A percentile compares a stretch with the other conserved stretches of the same genome.
phyloP scores from a whole-genome alignment of 352 stramenopile species.

The Globisporangium megalacanthum region DNA sequence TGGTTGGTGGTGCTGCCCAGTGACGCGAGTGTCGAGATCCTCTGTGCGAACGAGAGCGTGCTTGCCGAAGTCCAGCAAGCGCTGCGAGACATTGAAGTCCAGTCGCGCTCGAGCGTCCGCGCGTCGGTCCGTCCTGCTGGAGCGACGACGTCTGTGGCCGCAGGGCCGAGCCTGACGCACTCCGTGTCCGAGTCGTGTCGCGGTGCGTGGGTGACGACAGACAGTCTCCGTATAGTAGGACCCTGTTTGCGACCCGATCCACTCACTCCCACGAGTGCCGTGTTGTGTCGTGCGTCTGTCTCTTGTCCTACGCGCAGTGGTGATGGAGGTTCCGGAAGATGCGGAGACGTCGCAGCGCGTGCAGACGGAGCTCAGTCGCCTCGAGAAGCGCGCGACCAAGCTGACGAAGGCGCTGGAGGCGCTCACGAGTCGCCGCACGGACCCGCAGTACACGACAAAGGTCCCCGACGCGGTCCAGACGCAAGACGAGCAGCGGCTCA shows the following conservation, averaged over 20 bases:
- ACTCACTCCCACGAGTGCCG: not conserved
- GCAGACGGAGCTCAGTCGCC: slow-evolving; percentile 44
- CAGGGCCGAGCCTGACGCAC: slow-evolving; percentile 34
- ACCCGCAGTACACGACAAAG: slow-evolving; percentile 49
- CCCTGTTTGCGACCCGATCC: not conserved
- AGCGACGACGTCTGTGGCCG: not conserved
- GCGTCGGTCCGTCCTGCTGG: slow-evolving; percentile 7
- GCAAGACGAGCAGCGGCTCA: slow-evolving; percentile 53
- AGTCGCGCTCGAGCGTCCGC: slow-evolving; percentile 33
- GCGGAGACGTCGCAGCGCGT: slow-evolving; percentile 63
- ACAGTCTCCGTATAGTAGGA: too few species aligned
- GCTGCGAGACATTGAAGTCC: slow-evolving; percentile 37
- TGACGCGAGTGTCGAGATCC: slow-evolving; percentile 19
- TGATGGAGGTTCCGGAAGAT: slow-evolving; percentile 57
- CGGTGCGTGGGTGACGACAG: slow-evolving; percentile 19
- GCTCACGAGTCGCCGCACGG: slow-evolving; percentile 33
- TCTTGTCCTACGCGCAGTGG: slow-evolving; percentile 27
- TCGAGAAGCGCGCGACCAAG: slow-evolving; percentile 65
- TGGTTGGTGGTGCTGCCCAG: not conserved
- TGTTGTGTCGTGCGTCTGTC: too few species aligned
- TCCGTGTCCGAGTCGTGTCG: slow-evolving; percentile 48
- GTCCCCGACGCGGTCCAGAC: slow-evolving; percentile 60
- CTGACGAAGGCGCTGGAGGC: slow-evolving; percentile 37
- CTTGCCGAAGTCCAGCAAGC: slow-evolving; percentile 28
- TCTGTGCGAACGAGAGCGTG: slow-evolving; percentile 26